These are phyloP conservation scores for Yamadazyma paraphyllophila DNA, from an alignment of 805 yeast species.

Conservation along the genomic window DNA sequence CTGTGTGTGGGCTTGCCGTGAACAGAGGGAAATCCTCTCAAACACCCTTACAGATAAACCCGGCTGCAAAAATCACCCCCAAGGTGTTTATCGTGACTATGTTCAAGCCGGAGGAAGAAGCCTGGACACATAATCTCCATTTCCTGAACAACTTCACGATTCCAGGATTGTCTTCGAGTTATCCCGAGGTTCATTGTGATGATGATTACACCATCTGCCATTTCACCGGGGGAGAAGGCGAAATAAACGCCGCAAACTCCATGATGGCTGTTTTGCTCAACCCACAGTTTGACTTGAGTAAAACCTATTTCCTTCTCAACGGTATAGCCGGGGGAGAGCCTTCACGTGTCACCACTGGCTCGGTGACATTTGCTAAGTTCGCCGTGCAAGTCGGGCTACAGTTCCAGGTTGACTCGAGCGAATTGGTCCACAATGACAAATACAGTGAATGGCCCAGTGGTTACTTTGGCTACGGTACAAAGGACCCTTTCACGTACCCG, in stretches of 20 bases:
- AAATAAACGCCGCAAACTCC: conserved; percentile 63
- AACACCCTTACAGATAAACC: neutral
- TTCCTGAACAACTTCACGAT: conserved; percentile 54
- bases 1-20: too few relatives aligned
- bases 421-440: conserved; percentile 23
- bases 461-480: conserved; percentile 55
- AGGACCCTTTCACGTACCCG: conserved; percentile 50
- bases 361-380: conserved; percentile 58
- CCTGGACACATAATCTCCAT: conserved; percentile 50
- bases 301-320: conserved; percentile 60
- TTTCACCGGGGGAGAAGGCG: conserved; percentile 68
- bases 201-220: conserved; percentile 51
- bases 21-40: neutral
- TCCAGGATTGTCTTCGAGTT: conserved; percentile 65
- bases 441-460: conserved; percentile 57
- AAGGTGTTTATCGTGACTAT: conserved; percentile 54
- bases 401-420: conserved; percentile 55
- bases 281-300: conserved; percentile 55
- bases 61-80: conserved; percentile 39
- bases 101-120: conserved; percentile 52
- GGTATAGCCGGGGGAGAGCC: conserved; percentile 72
- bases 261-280: conserved; percentile 52
- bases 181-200: conserved; percentile 57
- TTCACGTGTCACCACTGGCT: conserved; percentile 52
- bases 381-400: conserved; percentile 62